These are phyloP conservation scores for Pythium folliculosum DNA, from an alignment of 352 stramenopile genomes.

Conservation along the genomic window DNA sequence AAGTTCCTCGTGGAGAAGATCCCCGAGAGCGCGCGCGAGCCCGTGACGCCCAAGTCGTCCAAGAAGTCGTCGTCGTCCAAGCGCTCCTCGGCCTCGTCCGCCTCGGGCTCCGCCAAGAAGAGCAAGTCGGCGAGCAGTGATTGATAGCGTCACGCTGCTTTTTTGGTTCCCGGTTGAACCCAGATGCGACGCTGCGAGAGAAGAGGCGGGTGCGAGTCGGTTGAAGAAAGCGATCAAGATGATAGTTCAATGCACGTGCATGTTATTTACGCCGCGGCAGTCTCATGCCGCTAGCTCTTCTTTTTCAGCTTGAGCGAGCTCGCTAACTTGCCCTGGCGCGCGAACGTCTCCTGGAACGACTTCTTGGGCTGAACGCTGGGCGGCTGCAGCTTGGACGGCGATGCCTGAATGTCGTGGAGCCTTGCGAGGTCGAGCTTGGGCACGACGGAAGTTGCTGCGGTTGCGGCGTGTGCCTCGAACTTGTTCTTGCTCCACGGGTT, in stretches of 20 bases:
- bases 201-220: too few relatives aligned
- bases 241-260: background rate
- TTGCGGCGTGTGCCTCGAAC: background rate
- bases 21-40: conserved; percentile 62
- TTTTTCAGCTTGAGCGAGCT: conserved; percentile 55
- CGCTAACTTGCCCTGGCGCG: conserved; percentile 52
- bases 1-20: conserved; percentile 80
- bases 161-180: too few relatives aligned
- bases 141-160: too few relatives aligned
- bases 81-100: background rate
- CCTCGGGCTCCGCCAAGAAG: background rate
- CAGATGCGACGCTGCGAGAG: too few relatives aligned
- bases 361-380: conserved; percentile 30
- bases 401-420: conserved; percentile 6
- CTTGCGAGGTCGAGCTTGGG: conserved; percentile 30
- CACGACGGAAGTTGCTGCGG: background rate
- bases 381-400: background rate
- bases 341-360: conserved; percentile 50
- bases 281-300: conserved; percentile 8
- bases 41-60: conserved; percentile 66
- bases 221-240: too few relatives aligned
- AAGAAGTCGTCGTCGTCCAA: conserved; percentile 33
- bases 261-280: conserved; percentile 15
- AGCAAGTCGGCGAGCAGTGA: background rate
- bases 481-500: conserved; percentile 29